Percentiles rank a stretch among this genome's conserved stretches.
These are phyloP conservation scores for Oenanthe sinensis DNA, from an alignment of 129 eudicot genomes.

Conservation along the genomic window DNA sequence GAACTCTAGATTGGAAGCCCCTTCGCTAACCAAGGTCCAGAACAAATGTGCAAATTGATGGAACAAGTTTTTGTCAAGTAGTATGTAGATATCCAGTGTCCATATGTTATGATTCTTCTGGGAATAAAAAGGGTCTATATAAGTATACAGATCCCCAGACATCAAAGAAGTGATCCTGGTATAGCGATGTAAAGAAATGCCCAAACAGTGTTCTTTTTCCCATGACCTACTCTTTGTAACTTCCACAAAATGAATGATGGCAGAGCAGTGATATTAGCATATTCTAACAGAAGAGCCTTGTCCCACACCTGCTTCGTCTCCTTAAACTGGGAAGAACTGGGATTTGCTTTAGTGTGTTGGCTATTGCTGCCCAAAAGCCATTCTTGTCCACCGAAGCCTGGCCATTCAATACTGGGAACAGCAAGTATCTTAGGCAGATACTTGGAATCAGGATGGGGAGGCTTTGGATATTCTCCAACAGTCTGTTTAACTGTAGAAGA, in stretches of 20 bases:
- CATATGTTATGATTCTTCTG: background rate
- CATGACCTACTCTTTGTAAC: background rate
- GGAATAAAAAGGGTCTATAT: background rate
- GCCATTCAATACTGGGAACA: constrained; percentile 31
- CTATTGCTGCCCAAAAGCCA: constrained; percentile 34
- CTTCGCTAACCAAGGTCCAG: background rate
- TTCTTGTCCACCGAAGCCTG: constrained; percentile 30
- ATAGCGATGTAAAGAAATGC: background rate
- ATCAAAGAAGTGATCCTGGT: background rate
- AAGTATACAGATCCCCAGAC: background rate
- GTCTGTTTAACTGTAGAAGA: constrained; percentile 19
- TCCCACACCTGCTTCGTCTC: constrained; percentile 39
- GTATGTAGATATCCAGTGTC: background rate
- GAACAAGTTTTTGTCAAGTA: background rate
- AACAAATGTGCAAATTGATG: background rate
- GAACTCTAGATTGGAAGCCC: background rate
- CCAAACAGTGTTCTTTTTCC: background rate
- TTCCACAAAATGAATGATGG: constrained; percentile 18
- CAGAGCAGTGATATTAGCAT: constrained; percentile 36
- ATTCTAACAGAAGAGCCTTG: constrained; percentile 30
- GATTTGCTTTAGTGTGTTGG: constrained; percentile 3
- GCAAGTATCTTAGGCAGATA: constrained; percentile 31
- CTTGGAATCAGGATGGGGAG: constrained; percentile 48
- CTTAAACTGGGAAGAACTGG: constrained; percentile 9
- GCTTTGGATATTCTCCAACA: constrained; percentile 9